Percentiles rank a stretch among this genome's conserved stretches.
phyloP scores from a whole-genome alignment of 768 basidiomycete species.

The Symmetrospora coprosmae region DNA sequence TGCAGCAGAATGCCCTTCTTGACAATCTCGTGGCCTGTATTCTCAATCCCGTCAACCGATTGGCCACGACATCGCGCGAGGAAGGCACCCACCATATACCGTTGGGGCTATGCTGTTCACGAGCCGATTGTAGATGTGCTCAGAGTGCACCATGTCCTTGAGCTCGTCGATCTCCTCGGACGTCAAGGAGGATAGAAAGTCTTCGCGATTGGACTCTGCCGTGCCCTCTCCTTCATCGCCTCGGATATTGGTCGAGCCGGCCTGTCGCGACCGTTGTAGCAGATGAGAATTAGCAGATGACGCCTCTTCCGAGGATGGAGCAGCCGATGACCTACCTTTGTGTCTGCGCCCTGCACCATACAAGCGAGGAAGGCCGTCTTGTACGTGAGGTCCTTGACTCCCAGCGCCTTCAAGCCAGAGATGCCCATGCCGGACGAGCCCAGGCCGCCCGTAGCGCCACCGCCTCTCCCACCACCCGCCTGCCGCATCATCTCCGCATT shows the following conservation, averaged over 20 bases:
- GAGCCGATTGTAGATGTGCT: conserved; percentile 84
- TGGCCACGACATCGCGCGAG: no score
- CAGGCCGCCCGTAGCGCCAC: conserved; percentile 51
- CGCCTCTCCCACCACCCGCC: conserved; percentile 49
- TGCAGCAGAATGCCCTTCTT: conserved; percentile 94
- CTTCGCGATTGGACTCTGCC: conserved; percentile 43
- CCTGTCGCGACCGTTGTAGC: conserved; percentile 41
- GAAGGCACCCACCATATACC: conserved; percentile 52
- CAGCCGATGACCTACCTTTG: conserved; percentile 48
- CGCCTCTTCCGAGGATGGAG: conserved; percentile 1
- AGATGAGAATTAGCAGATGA: not conserved
- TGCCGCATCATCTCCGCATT: conserved; percentile 85
- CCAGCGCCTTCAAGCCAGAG: conserved; percentile 80
- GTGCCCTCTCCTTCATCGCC: conserved; percentile 64
- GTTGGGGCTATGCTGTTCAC: conserved; percentile 94
- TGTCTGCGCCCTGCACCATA: conserved; percentile 87
- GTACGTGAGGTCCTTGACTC: conserved; percentile 89
- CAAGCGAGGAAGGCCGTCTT: conserved; percentile 97
- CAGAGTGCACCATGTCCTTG: conserved; percentile 79
- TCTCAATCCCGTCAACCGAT: no score
- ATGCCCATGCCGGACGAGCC: conserved; percentile 50
- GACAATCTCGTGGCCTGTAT: conserved; percentile 74
- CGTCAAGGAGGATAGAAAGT: conserved; percentile 76
- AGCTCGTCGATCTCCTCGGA: conserved; percentile 91
- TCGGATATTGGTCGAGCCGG: conserved; percentile 63